Percentiles rank a stretch among this genome's conserved stretches.
These are phyloP conservation scores for Podaxis mareebaensis DNA, from an alignment of 768 basidiomycete species.

Conservation along the genomic window DNA sequence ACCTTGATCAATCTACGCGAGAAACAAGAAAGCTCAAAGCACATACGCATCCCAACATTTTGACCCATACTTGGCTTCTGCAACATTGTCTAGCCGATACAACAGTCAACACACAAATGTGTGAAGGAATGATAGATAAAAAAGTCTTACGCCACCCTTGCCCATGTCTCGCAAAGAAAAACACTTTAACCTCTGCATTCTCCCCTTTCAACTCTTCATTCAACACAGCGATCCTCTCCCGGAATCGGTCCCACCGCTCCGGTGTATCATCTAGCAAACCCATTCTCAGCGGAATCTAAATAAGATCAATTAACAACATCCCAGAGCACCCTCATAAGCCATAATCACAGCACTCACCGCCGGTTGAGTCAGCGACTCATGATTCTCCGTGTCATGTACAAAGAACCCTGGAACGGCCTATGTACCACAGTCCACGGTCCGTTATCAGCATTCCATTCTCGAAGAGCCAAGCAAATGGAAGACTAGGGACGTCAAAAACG, in stretches of 20 bases:
- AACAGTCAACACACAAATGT: conserved; percentile 1
- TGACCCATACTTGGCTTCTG: conserved; percentile 55
- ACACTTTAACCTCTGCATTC: conserved; percentile 51
- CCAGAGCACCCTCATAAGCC: background rate
- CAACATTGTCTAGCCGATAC: conserved; percentile 60
- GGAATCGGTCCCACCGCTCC: conserved; percentile 52
- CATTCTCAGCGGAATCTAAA: conserved; percentile 58
- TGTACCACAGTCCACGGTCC: background rate
- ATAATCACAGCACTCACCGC: conserved; percentile 2
- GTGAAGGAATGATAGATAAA: conserved; percentile 5
- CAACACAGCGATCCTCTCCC: conserved; percentile 38
- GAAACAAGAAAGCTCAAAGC: background rate
- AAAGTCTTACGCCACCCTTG: conserved; percentile 64
- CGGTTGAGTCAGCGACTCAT: conserved; percentile 6
- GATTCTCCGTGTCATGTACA: conserved; percentile 8
- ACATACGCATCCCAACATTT: conserved; percentile 63
- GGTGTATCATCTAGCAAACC: conserved; percentile 54
- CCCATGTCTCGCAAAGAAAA: conserved; percentile 71
- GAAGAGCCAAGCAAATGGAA: background rate
- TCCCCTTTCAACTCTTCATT: conserved; percentile 37
- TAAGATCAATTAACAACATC: background rate
- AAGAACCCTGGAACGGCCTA: conserved; percentile 14
- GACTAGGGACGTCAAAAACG: background rate
- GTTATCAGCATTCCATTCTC: no score
- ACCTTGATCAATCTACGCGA: background rate